Base-by-base conservation (phyloP, 2,329 filamentous ascomycete species). In the Xylariales sp. region DNA sequence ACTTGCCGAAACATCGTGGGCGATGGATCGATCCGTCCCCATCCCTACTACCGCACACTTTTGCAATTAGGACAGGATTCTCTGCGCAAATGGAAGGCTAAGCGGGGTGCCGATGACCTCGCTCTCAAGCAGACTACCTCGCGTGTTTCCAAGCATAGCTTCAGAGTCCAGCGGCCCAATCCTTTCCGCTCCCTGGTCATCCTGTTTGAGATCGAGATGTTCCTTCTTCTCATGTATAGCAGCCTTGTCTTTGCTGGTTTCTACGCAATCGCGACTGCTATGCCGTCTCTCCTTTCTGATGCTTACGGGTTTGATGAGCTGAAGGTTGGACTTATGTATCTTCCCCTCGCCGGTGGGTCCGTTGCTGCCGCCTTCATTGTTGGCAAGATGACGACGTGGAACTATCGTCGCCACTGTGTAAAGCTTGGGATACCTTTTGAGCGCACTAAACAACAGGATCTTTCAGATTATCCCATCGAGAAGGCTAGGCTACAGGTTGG, bases 381-480 rank as follows among this genome's bases (percentile, higher is more conserved):
- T 14, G 74, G 78, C 5, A 62, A 62, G 19, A 38, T 80, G 4
- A 62, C 81, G 5, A 80, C 84, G 51, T 72, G 70, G 62, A 82
- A 80, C 47, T 84, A 78, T 52, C 61, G 68, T 1, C 69, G 77
- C 4, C 64, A 76, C 37, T 76, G 77, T 14, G 54, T 55, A 10
- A 60, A 58, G 2, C 57, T 70, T 2, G 69, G 70, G 10, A 58
- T 81, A n/a, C 53, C 63, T 0, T 66, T 78, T 41, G 65, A 64
- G 24, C 65, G 62, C 40, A 70, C 62, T 35, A 67, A 69, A 29
- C 65, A 60, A 41, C 57, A 60, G 21, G 55, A 65, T 37, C 51
- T 66, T 23, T 35, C 46, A 0, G 53, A 40, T 5, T 60, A 59
- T 34, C 56, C 57, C 15, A 56, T 60, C 30, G 56, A 60, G 34